These are phyloP conservation scores for Alternaria angustiovoidea DNA, from an alignment of 2,329 filamentous ascomycete genomes.

Conservation along the genomic window DNA sequence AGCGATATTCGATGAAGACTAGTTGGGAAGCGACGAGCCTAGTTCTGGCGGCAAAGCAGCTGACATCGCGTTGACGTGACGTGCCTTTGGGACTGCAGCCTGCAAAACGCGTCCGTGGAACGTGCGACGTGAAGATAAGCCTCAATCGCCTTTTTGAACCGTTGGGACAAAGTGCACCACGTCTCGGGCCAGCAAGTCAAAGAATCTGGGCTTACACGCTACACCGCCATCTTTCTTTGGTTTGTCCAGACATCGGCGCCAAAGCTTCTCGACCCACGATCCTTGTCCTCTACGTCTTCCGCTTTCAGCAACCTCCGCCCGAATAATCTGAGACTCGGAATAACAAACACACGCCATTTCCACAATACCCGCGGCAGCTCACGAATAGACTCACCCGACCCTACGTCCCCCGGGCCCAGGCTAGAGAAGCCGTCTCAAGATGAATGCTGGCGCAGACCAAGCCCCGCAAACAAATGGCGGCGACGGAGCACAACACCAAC, in stretches of 20 bases:
- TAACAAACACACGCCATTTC: not conserved
- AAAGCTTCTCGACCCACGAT: constrained; percentile 20
- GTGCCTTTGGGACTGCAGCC: constrained; percentile 20
- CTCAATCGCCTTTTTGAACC: not conserved
- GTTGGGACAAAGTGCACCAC: constrained; percentile 4
- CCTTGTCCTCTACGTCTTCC: constrained; percentile 20
- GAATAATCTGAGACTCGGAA: not conserved
- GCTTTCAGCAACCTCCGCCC: constrained; percentile 19
- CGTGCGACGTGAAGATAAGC: constrained; percentile 5
- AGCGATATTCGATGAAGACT: not conserved
- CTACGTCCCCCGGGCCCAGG: constrained; percentile 12
- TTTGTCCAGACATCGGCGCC: constrained; percentile 25
- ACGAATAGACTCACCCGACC: not conserved
- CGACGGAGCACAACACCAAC: constrained; percentile 18
- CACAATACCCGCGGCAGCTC: not conserved
- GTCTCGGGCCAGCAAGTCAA: constrained; percentile 1
- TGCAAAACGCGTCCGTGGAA: constrained; percentile 24
- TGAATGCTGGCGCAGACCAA: constrained; percentile 40
- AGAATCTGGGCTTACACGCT: constrained; percentile 16
- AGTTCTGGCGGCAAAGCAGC: constrained; percentile 22
- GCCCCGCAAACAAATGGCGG: constrained; percentile 34
- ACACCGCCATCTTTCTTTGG: constrained; percentile 26
- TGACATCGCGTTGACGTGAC: constrained; percentile 36
- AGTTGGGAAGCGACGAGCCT: constrained; percentile 5
- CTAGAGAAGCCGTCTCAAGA: constrained; percentile 30